Evolutionary conservation across 2,329 filamentous ascomycete genomes (phyloP), one percentile per base, ranked within the genome.

Genomic region (Didymella exigua): DNA sequence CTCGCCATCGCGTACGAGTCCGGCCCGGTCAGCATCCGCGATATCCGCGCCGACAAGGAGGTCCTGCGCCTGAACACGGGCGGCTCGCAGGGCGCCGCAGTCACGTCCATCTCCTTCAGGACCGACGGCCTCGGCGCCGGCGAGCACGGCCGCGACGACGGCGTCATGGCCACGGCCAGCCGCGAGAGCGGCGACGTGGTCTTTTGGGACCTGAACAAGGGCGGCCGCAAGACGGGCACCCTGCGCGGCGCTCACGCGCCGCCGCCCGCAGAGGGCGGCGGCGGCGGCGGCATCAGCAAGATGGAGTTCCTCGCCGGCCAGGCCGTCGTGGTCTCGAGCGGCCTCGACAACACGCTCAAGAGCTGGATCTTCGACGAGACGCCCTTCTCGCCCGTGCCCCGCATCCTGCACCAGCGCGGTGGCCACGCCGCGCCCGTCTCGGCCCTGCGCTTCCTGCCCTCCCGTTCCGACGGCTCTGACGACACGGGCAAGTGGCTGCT

Each of bases 331-430:
- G 81, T 98, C 24, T 96, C 92, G 9, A 95, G 91, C 61, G 96
- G 95, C 4, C 82, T 90, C 42, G 95, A 99, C 74, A 99, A 99
- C 76, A 91, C 93, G 9, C 79, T 99, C 55, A 96, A 93, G 73
- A 93, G 92, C 5, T 97, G 93, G 93, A 95, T 98, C 58, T 96
- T 97, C 66, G 93, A 98, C 68, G 89, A 96, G 73, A 88, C 88
- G 0, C 93, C 93, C 0, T 96, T 96, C 72, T 95, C 90, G 0
- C 87, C 93, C 0, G 83, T 93, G 10, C 95, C 95, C 2, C 86
- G 93, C 16, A 89, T 91, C 23, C 79, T 99, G 26, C 95, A 99
- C 75, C 85, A 86, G 3, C 85, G 95, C 62, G 92, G 90, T 63
- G 95, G 95, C 2, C 95, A 99, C 73, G 91, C 93, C 9, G 92